Evolutionary conservation across 768 basidiomycete species (phyloP).

Genomic region (Hericium coralloides): DNA sequence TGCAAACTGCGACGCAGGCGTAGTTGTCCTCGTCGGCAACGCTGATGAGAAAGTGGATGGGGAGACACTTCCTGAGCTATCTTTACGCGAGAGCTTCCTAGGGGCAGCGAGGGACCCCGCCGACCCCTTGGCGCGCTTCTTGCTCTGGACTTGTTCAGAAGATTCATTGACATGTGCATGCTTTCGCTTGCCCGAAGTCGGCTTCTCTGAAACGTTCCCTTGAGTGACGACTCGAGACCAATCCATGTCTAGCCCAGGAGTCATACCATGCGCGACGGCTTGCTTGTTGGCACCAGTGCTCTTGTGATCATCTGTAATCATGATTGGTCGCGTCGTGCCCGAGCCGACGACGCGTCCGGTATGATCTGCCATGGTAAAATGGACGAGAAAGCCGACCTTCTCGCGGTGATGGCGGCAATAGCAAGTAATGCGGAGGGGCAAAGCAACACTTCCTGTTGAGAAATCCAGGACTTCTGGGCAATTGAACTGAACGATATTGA

Average conservation of each 20-base stretch:
- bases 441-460: constrained; percentile 71
- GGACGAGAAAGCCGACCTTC: constrained; percentile 89
- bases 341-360: constrained; percentile 72
- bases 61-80: constrained; percentile 23
- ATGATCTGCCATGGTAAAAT: constrained; percentile 77
- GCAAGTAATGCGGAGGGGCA: constrained; percentile 95
- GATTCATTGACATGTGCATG: constrained; percentile 28
- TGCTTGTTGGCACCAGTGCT: constrained; percentile 37
- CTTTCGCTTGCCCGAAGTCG: constrained; percentile 33
- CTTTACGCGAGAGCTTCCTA: constrained; percentile 19
- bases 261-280: not conserved
- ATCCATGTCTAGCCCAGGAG: constrained; percentile 26
- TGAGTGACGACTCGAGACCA: constrained; percentile 32
- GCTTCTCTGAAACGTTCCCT: constrained; percentile 6
- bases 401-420: constrained; percentile 99
- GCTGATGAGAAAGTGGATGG: constrained; percentile 20
- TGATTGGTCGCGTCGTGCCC: constrained; percentile 81
- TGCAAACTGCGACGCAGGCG: constrained; percentile 16
- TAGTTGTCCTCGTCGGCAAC: constrained; percentile 22
- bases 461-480: constrained; percentile 88
- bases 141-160: constrained; percentile 21
- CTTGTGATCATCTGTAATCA: constrained; percentile 99
- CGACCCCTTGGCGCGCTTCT: constrained; percentile 66
- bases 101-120: constrained; percentile 30
- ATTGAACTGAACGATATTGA: constrained; percentile 92